Percentiles rank a stretch among this genome's conserved stretches.
Evolutionary conservation across 306 rosid genomes (phyloP).

Genomic region (Albizia julibrissin): DNA sequence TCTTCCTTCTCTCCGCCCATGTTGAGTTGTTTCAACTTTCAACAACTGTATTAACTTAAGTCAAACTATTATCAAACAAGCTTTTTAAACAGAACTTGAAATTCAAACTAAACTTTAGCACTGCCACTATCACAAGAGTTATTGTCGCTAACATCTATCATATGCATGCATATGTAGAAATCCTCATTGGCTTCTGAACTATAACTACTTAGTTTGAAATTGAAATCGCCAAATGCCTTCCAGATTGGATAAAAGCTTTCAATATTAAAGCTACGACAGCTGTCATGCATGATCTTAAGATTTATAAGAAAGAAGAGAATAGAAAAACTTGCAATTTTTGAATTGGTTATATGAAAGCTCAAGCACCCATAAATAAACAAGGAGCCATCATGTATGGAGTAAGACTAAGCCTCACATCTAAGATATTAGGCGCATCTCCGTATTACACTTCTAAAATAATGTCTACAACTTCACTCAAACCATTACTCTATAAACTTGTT

Average conservation of each 20-base stretch:
- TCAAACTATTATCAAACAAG: background rate
- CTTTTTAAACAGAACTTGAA: background rate
- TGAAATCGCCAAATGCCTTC: slow-evolving; percentile 6
- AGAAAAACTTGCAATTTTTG: background rate
- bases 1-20: slow-evolving; percentile 15
- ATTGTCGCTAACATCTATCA: background rate
- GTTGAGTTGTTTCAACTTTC: background rate
- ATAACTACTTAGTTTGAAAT: background rate
- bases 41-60: slow-evolving; percentile 6
- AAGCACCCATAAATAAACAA: background rate
- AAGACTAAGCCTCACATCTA: background rate
- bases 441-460: background rate
- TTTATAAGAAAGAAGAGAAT: background rate
- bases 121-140: background rate
- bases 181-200: background rate
- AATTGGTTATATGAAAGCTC: background rate
- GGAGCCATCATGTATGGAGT: background rate
- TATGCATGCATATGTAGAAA: background rate
- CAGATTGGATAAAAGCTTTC: background rate
- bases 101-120: background rate
- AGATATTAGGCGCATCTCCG: background rate
- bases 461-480: background rate
- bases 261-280: background rate
- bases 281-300: background rate
- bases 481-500: background rate